Evolutionary conservation across 2,329 filamentous ascomycete genomes (phyloP), one percentile per base, ranked within the genome.

Genomic region (Alternaria arbusti): DNA sequence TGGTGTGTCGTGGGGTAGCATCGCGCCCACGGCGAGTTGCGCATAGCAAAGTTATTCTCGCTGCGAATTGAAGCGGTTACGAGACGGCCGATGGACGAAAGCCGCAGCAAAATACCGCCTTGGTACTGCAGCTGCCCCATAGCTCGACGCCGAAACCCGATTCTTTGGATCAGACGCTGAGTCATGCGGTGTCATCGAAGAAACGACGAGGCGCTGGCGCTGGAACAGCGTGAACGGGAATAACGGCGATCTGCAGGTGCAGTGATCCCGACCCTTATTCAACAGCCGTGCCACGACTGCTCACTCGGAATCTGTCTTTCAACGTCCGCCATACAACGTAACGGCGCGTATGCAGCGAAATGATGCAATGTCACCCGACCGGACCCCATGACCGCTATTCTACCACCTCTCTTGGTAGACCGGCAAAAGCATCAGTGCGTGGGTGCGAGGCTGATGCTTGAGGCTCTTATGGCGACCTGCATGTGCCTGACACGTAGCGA

Each of bases 211-310:
- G 61, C 52, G 54, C 10, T 40, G 30, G 17, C 23, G 26, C 61
- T 51, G 4, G 51, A 13, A 13, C 10, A 3, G n/a, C 22, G 30
- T 6, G 25, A 60, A 57, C 40, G 64, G 63, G 51, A 51, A 65
- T 59, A 66, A 63, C 50, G 62, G 64, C 62, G 45, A 58, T 62
- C 50, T 68, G 65, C 70, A 71, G 64, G 20, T 6, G 20, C 54
- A 28, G 26, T 49, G 46, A 51, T 59, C 30, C 49, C 13, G 32
- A 47, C 47, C 59, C 59, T 61, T 57, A 67, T 68, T 61, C 61
- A 23, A 56, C 66, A 55, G 43, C 22, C 12, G 60, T 71, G 30
- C 28, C 30, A 57, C 52, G 26, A 23, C 32, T 47, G 45, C 32
- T 47, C 23, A 32, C 15, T 23, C 25, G 7, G 52, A 15, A n/a